Percentiles rank a stretch among this genome's conserved stretches.
Conservation (phyloP, 768 basidiomycete species). For the Basidioascus undulatus region DNA sequence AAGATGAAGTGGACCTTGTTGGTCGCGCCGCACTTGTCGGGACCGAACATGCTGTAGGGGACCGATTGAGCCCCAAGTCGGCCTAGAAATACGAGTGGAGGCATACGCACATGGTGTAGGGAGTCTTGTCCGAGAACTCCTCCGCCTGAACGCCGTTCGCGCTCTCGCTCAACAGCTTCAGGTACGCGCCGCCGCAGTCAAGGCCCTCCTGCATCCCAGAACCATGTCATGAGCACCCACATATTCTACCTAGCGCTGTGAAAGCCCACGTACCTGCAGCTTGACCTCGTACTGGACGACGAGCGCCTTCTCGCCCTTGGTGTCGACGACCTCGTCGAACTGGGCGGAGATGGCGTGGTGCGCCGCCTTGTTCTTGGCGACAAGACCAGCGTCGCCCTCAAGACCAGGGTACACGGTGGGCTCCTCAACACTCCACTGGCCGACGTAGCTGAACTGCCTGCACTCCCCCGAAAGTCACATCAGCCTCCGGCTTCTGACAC, state of each 20-base stretch:
- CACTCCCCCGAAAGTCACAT: not conserved
- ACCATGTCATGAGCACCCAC: too few species aligned
- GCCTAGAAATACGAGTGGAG: not conserved
- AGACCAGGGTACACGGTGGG: conserved; percentile 43
- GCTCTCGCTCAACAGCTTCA: conserved; percentile 50
- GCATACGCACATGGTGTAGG: conserved; percentile 14
- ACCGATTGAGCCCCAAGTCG: not conserved
- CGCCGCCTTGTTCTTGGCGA: conserved; percentile 88
- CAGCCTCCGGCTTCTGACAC: too few species aligned
- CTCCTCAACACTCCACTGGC: conserved; percentile 89
- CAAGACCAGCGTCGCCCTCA: conserved; percentile 69
- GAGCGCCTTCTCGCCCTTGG: conserved; percentile 48
- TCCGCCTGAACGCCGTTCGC: conserved; percentile 85
- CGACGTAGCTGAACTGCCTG: conserved; percentile 61
- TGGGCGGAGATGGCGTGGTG: conserved; percentile 97
- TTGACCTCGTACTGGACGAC: conserved; percentile 98
- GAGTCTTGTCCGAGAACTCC: conserved; percentile 80
- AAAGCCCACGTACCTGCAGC: too few species aligned
- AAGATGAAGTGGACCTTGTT: conserved; percentile 92
- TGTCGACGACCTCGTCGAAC: conserved; percentile 51
- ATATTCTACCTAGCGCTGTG: too few species aligned
- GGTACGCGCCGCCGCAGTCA: conserved; percentile 95
- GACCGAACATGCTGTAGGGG: conserved; percentile 71
- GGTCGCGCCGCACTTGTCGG: conserved; percentile 34
- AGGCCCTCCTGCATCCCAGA: conserved; percentile 99